A percentile compares a stretch with the other conserved stretches of the same genome.
phyloP scores from a whole-genome alignment of 2,329 filamentous ascomycete species.

The Xylariaceae sp. region DNA sequence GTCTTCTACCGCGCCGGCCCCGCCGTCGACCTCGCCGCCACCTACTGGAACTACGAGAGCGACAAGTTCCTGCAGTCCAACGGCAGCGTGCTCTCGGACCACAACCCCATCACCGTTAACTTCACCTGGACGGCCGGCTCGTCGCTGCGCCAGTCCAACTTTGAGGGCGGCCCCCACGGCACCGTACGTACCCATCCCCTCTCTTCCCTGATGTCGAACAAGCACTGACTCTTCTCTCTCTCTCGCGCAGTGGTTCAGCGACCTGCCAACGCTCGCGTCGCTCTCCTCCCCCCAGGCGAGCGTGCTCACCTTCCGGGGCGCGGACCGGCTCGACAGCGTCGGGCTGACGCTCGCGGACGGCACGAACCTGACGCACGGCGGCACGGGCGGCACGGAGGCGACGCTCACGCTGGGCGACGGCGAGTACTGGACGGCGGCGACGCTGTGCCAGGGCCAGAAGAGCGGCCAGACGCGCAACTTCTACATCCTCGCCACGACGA shows the following conservation, averaged over 20 bases:
- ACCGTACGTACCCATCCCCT: too few relatives aligned
- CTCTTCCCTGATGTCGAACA: too few relatives aligned
- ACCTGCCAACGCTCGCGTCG: constrained; percentile 34
- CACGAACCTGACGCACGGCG: constrained; percentile 43
- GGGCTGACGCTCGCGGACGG: constrained; percentile 41
- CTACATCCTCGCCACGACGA: constrained; percentile 2
- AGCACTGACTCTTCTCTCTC: too few relatives aligned
- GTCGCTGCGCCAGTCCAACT: constrained; percentile 34
- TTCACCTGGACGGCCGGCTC: constrained; percentile 36
- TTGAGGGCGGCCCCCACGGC: constrained; percentile 41
- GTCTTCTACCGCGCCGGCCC: constrained; percentile 49
- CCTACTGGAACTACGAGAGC: constrained; percentile 47
- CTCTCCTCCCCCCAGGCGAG: constrained; percentile 24
- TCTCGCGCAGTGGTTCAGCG: constrained; percentile 58
- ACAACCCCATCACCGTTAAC: constrained; percentile 55
- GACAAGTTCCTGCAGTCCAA: constrained; percentile 48
- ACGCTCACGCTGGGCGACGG: constrained; percentile 43
- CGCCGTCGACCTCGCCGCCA: constrained; percentile 39
- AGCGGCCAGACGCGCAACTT: constrained; percentile 23
- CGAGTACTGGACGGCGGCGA: constrained; percentile 36
- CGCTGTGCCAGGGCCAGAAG: neutral
- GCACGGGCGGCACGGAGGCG: constrained; percentile 37
- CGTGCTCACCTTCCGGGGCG: constrained; percentile 38
- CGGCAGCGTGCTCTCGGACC: constrained; percentile 52
- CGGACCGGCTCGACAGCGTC: constrained; percentile 42